phyloP scores from a whole-genome alignment of 495 filamentous ascomycete species.

The Penicillium taxi region DNA sequence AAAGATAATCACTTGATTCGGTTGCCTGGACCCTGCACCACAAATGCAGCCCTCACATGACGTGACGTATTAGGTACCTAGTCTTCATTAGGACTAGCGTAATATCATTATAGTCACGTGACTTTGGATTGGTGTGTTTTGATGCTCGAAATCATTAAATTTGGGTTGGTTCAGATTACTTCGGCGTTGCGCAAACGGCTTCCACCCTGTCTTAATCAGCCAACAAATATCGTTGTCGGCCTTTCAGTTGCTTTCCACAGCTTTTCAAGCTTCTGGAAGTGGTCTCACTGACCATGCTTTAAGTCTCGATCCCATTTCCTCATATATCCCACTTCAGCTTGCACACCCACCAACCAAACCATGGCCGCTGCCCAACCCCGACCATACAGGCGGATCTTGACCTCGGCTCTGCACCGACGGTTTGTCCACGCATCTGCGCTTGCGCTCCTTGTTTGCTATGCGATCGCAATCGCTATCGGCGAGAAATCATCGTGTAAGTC shows the following conservation, averaged over 20 bases:
- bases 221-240: conserved; percentile 6
- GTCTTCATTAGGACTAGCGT: conserved; percentile 11
- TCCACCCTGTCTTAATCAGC: conserved; percentile 2
- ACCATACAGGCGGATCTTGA: conserved; percentile 82
- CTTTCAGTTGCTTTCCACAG: conserved; percentile 2
- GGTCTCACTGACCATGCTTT: conserved; percentile 31
- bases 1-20: not conserved
- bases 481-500: conserved; percentile 60
- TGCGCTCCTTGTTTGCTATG: conserved; percentile 61
- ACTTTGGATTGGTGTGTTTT: conserved; percentile 36
- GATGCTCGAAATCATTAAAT: conserved; percentile 30
- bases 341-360: too few species aligned
- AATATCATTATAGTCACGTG: conserved; percentile 25
- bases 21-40: conserved; percentile 19
- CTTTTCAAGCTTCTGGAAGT: conserved; percentile 8
- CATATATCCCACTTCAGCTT: conserved; percentile 22
- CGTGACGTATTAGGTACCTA: conserved; percentile 17
- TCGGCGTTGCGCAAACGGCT: conserved; percentile 6
- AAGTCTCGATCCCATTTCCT: conserved; percentile 18
- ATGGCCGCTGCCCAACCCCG: conserved; percentile 44
- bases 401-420: conserved; percentile 76
- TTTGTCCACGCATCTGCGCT: conserved; percentile 68
- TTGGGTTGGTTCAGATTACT: conserved; percentile 7
- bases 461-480: conserved; percentile 62
- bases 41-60: conserved; percentile 32